Evolutionary conservation across 192 early-diverging fungal species (phyloP).

Genomic region (Cetraspora pellucida): DNA sequence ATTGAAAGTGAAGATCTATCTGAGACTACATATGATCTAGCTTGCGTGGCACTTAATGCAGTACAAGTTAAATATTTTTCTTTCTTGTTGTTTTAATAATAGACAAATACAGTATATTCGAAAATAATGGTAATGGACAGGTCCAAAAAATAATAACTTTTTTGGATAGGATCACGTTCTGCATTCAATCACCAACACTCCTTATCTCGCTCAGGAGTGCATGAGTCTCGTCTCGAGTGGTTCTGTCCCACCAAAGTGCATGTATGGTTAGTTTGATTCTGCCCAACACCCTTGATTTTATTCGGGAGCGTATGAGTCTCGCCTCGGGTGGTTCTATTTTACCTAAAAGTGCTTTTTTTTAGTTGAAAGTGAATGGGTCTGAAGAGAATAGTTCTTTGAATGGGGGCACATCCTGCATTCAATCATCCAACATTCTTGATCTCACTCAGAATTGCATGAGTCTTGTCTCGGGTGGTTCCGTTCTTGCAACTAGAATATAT

Average conservation of each 20-base stretch:
- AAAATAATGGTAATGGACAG: background rate
- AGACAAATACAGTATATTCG: background rate
- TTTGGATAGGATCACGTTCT: slow-evolving; percentile 21
- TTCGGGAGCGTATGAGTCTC: slow-evolving; percentile 21
- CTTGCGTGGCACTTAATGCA: slow-evolving; percentile 11
- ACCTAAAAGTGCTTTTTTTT: slow-evolving; percentile 6
- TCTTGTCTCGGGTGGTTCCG: slow-evolving; percentile 22
- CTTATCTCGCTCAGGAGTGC: background rate
- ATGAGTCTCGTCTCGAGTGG: slow-evolving; percentile 18
- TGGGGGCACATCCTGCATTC: slow-evolving; percentile 20
- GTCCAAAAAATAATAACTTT: slow-evolving; percentile 15
- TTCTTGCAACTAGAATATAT: slow-evolving; percentile 30
- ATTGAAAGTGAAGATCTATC: background rate
- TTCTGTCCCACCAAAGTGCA: slow-evolving; percentile 17
- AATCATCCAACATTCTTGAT: slow-evolving; percentile 22
- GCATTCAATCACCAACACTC: slow-evolving; percentile 24
- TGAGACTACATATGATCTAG: background rate
- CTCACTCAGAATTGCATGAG: background rate
- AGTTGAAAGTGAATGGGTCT: slow-evolving; percentile 2
- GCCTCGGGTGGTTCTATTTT: slow-evolving; percentile 5
- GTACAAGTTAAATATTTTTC: slow-evolving; percentile 10
- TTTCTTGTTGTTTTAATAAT: slow-evolving; percentile 14
- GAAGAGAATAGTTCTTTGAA: slow-evolving; percentile 15
- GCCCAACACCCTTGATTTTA: slow-evolving; percentile 22
- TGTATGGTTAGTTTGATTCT: slow-evolving; percentile 3